Percentiles rank a stretch among this genome's conserved stretches.
Evolutionary conservation across 75 land plant species (phyloP).

Genomic region (Larix kaempferi): DNA sequence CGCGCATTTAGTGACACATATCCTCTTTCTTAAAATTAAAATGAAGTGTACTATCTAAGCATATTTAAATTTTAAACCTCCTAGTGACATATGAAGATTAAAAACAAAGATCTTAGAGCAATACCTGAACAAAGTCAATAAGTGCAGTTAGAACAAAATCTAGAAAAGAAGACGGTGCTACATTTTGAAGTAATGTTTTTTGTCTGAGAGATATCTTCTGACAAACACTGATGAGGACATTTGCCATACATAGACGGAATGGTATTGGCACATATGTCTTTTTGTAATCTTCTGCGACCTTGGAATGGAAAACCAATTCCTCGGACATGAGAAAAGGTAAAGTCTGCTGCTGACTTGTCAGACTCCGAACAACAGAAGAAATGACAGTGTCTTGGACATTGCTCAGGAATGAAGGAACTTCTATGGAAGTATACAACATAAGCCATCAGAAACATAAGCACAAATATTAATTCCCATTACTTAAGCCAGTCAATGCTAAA

Average conservation of each 20-base stretch:
- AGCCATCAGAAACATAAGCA: not conserved
- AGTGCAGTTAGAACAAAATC: conserved; percentile 39
- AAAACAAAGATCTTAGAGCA: conserved; percentile 2
- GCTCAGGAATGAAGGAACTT: not conserved
- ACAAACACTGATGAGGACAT: conserved; percentile 81
- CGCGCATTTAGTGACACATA: not conserved
- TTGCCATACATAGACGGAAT: conserved; percentile 86
- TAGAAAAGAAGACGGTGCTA: conserved; percentile 40
- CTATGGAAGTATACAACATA: not conserved
- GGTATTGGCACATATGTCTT: conserved; percentile 17
- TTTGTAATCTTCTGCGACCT: not conserved
- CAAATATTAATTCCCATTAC: not conserved
- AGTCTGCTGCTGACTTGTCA: conserved; percentile 18
- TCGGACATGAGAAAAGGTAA: conserved; percentile 9
- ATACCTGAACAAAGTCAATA: conserved; percentile 48
- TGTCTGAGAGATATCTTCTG: conserved; percentile 59
- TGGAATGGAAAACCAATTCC: not conserved
- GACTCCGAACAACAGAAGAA: conserved; percentile 24
- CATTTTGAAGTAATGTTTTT: conserved; percentile 31
- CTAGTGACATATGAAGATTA: not conserved
- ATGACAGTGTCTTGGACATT: conserved; percentile 18
- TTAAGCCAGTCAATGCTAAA: not conserved
- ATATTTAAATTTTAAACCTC: not conserved
- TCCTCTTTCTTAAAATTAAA: not conserved
- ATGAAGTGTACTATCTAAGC: not conserved